phyloP scores from a whole-genome alignment of 1,139 yeast genomes.

The Candida pseudoviswanathii region DNA sequence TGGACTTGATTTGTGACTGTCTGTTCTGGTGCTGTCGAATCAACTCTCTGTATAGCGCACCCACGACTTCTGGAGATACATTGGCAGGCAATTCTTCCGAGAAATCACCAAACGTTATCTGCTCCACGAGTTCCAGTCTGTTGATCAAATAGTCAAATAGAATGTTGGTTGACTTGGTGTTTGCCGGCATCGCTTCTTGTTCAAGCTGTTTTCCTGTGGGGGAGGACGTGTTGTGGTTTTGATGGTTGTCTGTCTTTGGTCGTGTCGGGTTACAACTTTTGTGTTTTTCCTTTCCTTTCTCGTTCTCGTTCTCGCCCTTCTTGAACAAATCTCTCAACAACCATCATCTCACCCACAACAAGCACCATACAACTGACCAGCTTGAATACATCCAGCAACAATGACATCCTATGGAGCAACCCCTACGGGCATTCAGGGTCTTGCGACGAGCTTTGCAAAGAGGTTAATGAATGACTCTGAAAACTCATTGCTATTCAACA shows the following conservation, averaged over 20 bases:
- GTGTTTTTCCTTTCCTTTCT: background rate
- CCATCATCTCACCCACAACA: background rate
- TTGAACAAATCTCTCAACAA: background rate
- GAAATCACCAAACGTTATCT: conserved; percentile 12
- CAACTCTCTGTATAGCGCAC: conserved; percentile 21
- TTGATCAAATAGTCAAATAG: conserved; percentile 15
- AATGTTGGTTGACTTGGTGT: conserved; percentile 11
- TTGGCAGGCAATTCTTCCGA: conserved; percentile 14
- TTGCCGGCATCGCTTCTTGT: conserved; percentile 3
- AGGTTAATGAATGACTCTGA: conserved; percentile 50
- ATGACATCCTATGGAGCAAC: conserved; percentile 20
- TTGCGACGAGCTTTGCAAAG: conserved; percentile 62
- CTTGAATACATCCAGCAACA: background rate
- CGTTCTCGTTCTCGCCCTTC: background rate
- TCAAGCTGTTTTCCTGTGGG: too few relatives aligned
- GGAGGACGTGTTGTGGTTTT: too few relatives aligned
- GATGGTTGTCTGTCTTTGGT: background rate
- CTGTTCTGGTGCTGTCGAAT: conserved; percentile 22
- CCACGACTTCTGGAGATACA: conserved; percentile 8
- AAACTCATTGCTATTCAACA: conserved; percentile 55
- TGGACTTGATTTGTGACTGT: conserved; percentile 16
- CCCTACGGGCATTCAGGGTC: conserved; percentile 67
- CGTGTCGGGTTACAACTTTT: background rate
- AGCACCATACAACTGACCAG: too few relatives aligned
- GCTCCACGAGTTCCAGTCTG: conserved; percentile 15